Percentiles rank a stretch among this genome's conserved stretches.
phyloP scores from a whole-genome alignment of 1,284 basidiomycete species.

The Ustilago trichophora region DNA sequence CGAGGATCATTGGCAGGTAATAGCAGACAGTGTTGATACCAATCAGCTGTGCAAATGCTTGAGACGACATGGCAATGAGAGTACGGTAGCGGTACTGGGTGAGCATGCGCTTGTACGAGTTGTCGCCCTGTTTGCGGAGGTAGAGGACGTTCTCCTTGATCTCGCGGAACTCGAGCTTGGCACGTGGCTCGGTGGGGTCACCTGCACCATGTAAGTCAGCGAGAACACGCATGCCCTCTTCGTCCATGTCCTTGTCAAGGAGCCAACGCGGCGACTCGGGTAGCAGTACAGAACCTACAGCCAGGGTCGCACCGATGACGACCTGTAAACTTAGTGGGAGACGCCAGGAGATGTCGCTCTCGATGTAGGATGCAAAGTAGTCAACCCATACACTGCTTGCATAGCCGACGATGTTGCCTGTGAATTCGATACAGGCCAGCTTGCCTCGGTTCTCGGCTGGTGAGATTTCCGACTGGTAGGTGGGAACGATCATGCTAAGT shows the following conservation, averaged over 20 bases:
- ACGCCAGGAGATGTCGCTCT: slow-evolving; percentile 67
- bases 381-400: slow-evolving; percentile 83
- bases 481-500: slow-evolving; percentile 88
- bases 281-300: slow-evolving; percentile 82
- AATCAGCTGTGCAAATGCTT: slow-evolving; percentile 87
- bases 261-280: slow-evolving; percentile 96
- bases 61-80: slow-evolving; percentile 94
- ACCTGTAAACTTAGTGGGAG: slow-evolving; percentile 68
- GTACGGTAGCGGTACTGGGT: slow-evolving; percentile 86
- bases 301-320: slow-evolving; percentile 84
- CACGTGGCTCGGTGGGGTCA: slow-evolving; percentile 77
- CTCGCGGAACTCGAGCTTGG: slow-evolving; percentile 86
- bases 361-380: slow-evolving; percentile 85
- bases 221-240: slow-evolving; percentile 85
- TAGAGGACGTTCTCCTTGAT: slow-evolving; percentile 79
- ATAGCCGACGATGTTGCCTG: slow-evolving; percentile 85
- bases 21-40: slow-evolving; percentile 80
- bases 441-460: slow-evolving; percentile 79
- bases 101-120: slow-evolving; percentile 88
- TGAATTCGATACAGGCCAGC: slow-evolving; percentile 93
- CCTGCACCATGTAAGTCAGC: slow-evolving; percentile 86
- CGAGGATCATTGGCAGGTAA: slow-evolving; percentile 73
- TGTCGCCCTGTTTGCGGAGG: slow-evolving; percentile 71
- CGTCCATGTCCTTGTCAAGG: slow-evolving; percentile 86
- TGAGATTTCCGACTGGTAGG: slow-evolving; percentile 96